Base-by-base conservation (phyloP, 768 basidiomycete genomes). In the Russula lepida region DNA sequence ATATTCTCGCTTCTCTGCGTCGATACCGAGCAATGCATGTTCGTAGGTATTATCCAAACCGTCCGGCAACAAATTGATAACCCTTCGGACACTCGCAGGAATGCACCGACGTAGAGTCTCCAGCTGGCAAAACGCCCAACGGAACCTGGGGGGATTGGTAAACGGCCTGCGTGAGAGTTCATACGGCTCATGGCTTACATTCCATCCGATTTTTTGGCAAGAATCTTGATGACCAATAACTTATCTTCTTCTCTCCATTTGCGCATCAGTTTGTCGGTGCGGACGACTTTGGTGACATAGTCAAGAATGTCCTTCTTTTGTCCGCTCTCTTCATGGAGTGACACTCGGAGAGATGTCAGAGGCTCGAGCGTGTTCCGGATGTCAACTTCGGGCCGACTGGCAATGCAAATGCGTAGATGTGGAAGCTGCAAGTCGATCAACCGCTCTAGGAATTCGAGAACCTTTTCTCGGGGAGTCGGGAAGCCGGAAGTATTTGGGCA, bases 31-130 rank as follows among this genome's bases (percentile, higher is more conserved):
- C 17, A 60, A 43, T 4, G 13, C 33, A 4, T 3, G 39, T 32
- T 55, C 53, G 47, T 60, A 60, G 23, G 59, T 60, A 21, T 33
- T 37, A 19, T 60, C 52, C 37, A 60, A 43, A 27, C 41, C 23
- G 21, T 49, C 23, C 8, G 59, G 59, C 17, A 60, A 49, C 2
- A 13, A 23, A 13, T 44, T 8, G 27, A 55, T 41, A 44, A 41
- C 54, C 13, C 13, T 21, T 44, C 54, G 39, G 41, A 60, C 13
- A 3, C 28, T 44, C 11, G 27, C n/a, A 3, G 59, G 53, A 41
- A 49, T n/a, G 23, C 28, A 35, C 15, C 39, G 21, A 33, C 59
- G 37, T 21, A 60, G 30, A 17, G 28, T 28, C 11, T 55, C 59
- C 11, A 60, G 59, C 21, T 60, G 59, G 28, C 53, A 60, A 21